phyloP scores from a whole-genome alignment of 495 filamentous ascomycete genomes.

The Hypoxylon rickii region DNA sequence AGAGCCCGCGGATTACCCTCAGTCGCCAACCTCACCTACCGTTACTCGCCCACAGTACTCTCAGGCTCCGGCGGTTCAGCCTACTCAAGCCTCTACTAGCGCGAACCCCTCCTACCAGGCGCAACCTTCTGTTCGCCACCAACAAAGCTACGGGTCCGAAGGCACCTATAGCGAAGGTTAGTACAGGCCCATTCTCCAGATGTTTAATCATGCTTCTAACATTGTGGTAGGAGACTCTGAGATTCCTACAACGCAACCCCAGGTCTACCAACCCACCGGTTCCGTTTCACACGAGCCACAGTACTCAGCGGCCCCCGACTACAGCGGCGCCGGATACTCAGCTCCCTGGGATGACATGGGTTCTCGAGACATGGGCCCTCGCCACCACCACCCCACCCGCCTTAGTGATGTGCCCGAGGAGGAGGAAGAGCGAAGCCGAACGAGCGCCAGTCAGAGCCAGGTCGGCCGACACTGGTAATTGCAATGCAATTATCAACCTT shows the following conservation, averaged over 20 bases:
- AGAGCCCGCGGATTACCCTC: conserved; percentile 45
- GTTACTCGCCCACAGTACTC: conserved; percentile 41
- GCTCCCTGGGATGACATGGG: conserved; percentile 71
- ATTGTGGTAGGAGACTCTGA: conserved; percentile 56
- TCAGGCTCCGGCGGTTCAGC: conserved; percentile 46
- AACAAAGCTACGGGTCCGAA: conserved; percentile 53
- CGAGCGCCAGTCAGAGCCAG: conserved; percentile 53
- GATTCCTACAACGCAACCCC: conserved; percentile 41
- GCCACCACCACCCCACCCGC: conserved; percentile 93
- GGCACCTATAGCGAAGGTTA: conserved; percentile 61
- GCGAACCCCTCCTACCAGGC: conserved; percentile 27
- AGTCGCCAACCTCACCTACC: conserved; percentile 40
- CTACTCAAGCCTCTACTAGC: conserved; percentile 33
- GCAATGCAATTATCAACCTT: background rate
- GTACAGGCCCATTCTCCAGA: conserved; percentile 47
- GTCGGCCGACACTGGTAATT: conserved; percentile 45
- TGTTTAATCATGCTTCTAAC: conserved; percentile 48
- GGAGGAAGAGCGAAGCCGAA: conserved; percentile 73
- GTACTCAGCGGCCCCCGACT: conserved; percentile 46
- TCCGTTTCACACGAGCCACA: conserved; percentile 39
- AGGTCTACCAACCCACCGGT: conserved; percentile 43
- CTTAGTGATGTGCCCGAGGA: conserved; percentile 92
- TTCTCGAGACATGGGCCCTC: conserved; percentile 54
- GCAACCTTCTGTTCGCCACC: conserved; percentile 40
- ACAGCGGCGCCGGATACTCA: conserved; percentile 66